Percentiles rank a stretch among this genome's conserved stretches.
Conservation (phyloP, 768 basidiomycete genomes). For the Gloeophyllum trabeum region DNA sequence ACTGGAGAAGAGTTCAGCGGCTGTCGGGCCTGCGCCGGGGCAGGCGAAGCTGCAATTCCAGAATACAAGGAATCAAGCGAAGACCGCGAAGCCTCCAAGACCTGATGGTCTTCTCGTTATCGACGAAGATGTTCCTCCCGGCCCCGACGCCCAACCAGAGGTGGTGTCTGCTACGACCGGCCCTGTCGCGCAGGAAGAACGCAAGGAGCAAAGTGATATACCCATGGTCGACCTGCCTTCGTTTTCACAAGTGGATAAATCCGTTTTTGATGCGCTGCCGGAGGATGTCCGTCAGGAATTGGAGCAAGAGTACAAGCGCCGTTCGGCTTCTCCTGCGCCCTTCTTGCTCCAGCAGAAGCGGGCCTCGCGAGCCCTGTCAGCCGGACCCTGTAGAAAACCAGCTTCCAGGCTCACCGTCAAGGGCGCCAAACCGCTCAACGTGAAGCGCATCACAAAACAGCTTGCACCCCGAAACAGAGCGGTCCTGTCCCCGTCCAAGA, state of each 20-base stretch:
- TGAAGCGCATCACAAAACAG: conserved; percentile 51
- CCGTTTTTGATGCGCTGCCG: conserved; percentile 62
- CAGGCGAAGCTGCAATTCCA: conserved; percentile 55
- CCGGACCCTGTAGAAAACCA: background rate
- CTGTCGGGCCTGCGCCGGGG: conserved; percentile 24
- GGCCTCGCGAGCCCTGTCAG: too few relatives aligned
- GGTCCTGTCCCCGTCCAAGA: conserved; percentile 23
- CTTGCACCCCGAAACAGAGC: conserved; percentile 45
- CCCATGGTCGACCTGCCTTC: conserved; percentile 40
- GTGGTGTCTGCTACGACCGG: background rate
- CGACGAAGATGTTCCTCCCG: background rate
- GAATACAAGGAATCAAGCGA: conserved; percentile 4
- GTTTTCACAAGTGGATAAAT: conserved; percentile 66
- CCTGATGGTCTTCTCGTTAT: background rate
- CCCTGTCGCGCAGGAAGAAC: background rate
- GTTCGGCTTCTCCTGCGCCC: conserved; percentile 34
- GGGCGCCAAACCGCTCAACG: conserved; percentile 20
- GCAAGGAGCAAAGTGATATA: background rate
- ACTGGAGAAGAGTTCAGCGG: conserved; percentile 44
- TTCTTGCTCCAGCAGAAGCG: background rate
- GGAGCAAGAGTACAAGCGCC: conserved; percentile 52
- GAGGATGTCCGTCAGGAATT: conserved; percentile 59
- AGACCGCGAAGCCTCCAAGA: background rate
- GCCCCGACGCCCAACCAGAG: background rate
- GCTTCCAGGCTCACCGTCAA: conserved; percentile 17